These are phyloP conservation scores for Tolypocladium paradoxum DNA, from an alignment of 2,329 filamentous ascomycete species.

Conservation along the genomic window DNA sequence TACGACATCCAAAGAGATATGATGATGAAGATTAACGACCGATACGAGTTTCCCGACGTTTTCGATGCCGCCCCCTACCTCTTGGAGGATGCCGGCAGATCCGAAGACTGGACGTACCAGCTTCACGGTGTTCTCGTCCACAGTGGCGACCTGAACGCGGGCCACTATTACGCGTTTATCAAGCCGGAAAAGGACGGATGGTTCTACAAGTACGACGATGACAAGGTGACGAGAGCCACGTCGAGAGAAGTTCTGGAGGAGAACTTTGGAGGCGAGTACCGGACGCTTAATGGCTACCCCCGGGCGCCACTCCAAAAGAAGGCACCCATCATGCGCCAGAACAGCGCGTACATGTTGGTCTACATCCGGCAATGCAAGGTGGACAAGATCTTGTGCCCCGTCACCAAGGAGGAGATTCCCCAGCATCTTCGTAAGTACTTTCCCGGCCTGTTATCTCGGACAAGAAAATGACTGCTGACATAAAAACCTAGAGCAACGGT, in stretches of 20 bases:
- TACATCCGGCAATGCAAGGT: slow-evolving; percentile 83
- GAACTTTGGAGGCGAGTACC: slow-evolving; percentile 88
- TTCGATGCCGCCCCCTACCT: slow-evolving; percentile 83
- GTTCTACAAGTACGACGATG: slow-evolving; percentile 97
- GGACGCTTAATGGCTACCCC: slow-evolving; percentile 33
- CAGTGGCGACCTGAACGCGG: slow-evolving; percentile 91
- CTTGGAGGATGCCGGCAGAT: slow-evolving; percentile 73
- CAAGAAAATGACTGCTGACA: slow-evolving; percentile 7
- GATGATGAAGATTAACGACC: slow-evolving; percentile 98
- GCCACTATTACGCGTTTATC: slow-evolving; percentile 95
- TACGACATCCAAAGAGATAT: slow-evolving; percentile 93
- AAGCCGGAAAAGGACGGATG: slow-evolving; percentile 87
- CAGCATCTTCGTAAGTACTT: slow-evolving; percentile 58
- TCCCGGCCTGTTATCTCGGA: not conserved
- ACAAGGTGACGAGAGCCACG: slow-evolving; percentile 90
- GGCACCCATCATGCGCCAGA: slow-evolving; percentile 50
- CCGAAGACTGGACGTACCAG: slow-evolving; percentile 84
- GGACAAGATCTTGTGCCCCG: slow-evolving; percentile 70
- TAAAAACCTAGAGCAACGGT: slow-evolving; percentile 45
- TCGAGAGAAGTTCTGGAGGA: slow-evolving; percentile 88
- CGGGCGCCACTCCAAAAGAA: slow-evolving; percentile 43
- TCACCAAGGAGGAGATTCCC: slow-evolving; percentile 70
- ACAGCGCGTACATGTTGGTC: slow-evolving; percentile 97
- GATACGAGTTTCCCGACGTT: slow-evolving; percentile 77
- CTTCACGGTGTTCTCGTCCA: slow-evolving; percentile 93